Evolutionary conservation across 345 rosid species (phyloP), one percentile per base, ranked within the genome.

Genomic region (Excoecaria cochinchinensis): DNA sequence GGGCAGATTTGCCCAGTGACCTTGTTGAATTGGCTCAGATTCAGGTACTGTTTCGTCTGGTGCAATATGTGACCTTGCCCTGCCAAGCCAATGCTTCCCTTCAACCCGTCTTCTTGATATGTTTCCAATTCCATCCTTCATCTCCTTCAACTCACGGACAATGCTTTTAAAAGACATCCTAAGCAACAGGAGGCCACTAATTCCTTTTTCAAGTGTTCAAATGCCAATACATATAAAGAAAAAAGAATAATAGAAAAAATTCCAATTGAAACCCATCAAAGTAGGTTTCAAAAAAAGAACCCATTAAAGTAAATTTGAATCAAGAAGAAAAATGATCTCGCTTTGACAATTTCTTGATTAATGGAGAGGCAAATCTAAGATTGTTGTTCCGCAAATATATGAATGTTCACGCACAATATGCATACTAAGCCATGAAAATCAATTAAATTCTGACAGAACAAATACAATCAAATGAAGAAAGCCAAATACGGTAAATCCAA

Each of bases 1-100:
- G 0, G 97, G 99, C 25, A 95, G 74, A 81, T 92, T 85, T 14
- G 94, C 97, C 99, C 99, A 95, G 16, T 77, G 92, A 75, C 99
- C 84, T 82, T 90, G 95, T 7, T 84, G 85, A 61, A 79, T 47
- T 24, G 85, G 70, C 7, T 73, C 88, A 21, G 64, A 51, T 21
- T 79, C 85, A 39, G 76, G 38, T 4, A 78, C 66, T 2, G 84
- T 77, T 67, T 87, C 91, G 71, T 95, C 97, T 11, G 99, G 97
- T 58, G 86, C 97, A 78, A 95, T 89, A 84, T 90, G 92, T 11
- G 90, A 80, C 70, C 89, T 84, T 19, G 91, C 78, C 76, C 95
- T 84, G 71, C 77, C 86, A 56, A 90, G 81, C 85, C 91, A 86
- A 67, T 72, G 79, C 79, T 77, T 86, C 71, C 86, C 84, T 53